Evolutionary conservation across 768 basidiomycete genomes (phyloP), one percentile per base, ranked within the genome.

Genomic region (Panellus pusillus): DNA sequence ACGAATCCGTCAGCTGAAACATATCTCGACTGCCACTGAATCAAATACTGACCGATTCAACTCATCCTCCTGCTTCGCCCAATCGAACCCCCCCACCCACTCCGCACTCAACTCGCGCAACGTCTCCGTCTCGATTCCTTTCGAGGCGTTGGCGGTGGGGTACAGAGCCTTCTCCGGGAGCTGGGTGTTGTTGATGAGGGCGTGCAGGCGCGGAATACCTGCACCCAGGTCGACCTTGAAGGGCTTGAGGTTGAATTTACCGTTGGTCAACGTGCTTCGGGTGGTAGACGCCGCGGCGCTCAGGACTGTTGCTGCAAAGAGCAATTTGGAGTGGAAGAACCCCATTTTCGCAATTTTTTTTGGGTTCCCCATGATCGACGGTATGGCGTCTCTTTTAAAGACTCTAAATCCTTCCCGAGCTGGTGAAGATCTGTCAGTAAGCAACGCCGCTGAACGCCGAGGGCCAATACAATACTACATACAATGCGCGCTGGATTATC

Each of bases 101-200:
- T 57, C 38, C 14, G 31, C 27, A 31, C 47, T 27, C 36, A 47
- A 44, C 35, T 43, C 41, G 6, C 41, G 55, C 18, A 57, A 50
- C 8, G 32, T 28, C 17, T 57, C 50, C 4, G 52, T 28, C 45
- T 47, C 13, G 6, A 57, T 17, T 6, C 55, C 50, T 7, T 29
- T 47, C 4, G 51, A 41, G 7, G 9, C n/a, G 0, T 50, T 45
- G 1, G 49, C 46, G 9, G 4, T 44, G 4, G 55, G 50, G 35
- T 57, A 48, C 40, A 57, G 15, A 6, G 44, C 14, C 13, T 40
- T 46, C 12, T 39, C 6, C 4, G 55, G 55, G 2, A 56, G 44
- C n/a, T 36, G 38, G 5, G 55, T 51, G 40, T 56, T 47, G 15
- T 45, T 40, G 12, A 55, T 42, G 5, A 55, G 44, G n/a, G 44